Percentiles rank a stretch among this genome's conserved stretches.
Conservation (phyloP, 352 stramenopile genomes). For the Globisporangium viniferum region DNA sequence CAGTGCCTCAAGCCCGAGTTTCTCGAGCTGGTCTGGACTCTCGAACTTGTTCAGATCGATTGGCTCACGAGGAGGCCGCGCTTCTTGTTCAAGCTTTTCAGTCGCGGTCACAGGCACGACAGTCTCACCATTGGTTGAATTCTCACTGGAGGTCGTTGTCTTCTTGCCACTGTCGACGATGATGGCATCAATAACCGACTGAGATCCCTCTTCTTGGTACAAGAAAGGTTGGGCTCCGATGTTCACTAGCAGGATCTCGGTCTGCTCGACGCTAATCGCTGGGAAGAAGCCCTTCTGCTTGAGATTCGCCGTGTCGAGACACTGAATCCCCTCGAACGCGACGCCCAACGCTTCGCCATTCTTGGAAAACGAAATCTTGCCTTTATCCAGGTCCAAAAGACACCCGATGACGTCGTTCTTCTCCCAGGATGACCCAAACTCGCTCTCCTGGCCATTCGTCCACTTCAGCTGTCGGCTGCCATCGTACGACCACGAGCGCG, state of each 20-base stretch:
- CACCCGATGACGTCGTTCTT: constrained; percentile 89
- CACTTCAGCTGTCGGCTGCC: constrained; percentile 84
- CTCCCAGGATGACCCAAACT: constrained; percentile 64
- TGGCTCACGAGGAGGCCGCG: constrained; percentile 14
- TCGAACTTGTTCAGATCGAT: constrained; percentile 59
- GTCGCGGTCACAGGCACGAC: neutral
- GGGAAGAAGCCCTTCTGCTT: constrained; percentile 57
- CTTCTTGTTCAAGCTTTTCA: neutral
- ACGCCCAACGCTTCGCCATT: constrained; percentile 76
- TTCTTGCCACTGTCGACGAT: neutral
- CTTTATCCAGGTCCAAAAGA: constrained; percentile 71
- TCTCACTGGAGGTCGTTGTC: neutral
- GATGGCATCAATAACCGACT: constrained; percentile 45
- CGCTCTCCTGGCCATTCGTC: constrained; percentile 64
- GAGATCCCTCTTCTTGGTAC: constrained; percentile 41
- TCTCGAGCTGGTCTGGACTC: constrained; percentile 66
- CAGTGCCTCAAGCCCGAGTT: constrained; percentile 87
- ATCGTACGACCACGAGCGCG: constrained; percentile 89
- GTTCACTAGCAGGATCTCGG: constrained; percentile 82
- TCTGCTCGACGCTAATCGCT: constrained; percentile 79
- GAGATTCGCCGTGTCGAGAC: constrained; percentile 12
- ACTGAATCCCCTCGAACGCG: constrained; percentile 54
- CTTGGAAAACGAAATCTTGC: constrained; percentile 72
- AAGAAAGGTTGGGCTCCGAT: constrained; percentile 77
- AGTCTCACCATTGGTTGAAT: neutral